Conservation (phyloP, 306 rosid species). For the Senna tora region DNA sequence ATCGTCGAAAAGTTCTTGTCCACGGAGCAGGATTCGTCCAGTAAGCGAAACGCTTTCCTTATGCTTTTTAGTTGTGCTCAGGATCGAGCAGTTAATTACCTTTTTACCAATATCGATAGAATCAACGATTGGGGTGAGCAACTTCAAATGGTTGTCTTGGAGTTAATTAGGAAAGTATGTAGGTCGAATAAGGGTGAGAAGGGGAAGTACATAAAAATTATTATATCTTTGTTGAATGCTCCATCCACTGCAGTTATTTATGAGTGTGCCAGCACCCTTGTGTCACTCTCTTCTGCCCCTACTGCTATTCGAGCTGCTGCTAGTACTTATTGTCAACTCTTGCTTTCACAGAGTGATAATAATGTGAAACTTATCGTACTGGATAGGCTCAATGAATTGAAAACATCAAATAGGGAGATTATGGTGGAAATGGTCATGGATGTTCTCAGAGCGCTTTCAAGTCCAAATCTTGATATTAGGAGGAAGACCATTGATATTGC, state of each 20-base stretch:
- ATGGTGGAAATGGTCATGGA: slow-evolving; percentile 93
- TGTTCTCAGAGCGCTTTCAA: slow-evolving; percentile 82
- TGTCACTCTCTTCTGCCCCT: slow-evolving; percentile 83
- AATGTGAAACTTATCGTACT: slow-evolving; percentile 90
- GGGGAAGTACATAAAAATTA: slow-evolving; percentile 84
- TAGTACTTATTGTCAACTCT: slow-evolving; percentile 71
- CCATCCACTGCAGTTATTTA: slow-evolving; percentile 81
- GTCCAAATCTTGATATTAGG: slow-evolving; percentile 79
- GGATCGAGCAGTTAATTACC: slow-evolving; percentile 77
- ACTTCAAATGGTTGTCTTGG: slow-evolving; percentile 89
- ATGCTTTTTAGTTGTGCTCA: slow-evolving; percentile 88
- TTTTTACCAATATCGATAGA: slow-evolving; percentile 62
- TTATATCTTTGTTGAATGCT: slow-evolving; percentile 65
- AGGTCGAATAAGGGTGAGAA: slow-evolving; percentile 77
- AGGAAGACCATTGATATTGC: slow-evolving; percentile 91
- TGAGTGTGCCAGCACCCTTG: slow-evolving; percentile 90
- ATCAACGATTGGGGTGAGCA: slow-evolving; percentile 84
- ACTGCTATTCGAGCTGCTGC: slow-evolving; percentile 93
- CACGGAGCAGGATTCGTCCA: slow-evolving; percentile 61
- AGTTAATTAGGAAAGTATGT: slow-evolving; percentile 86
- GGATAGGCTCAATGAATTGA: slow-evolving; percentile 84
- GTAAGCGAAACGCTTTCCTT: slow-evolving; percentile 69
- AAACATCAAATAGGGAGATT: slow-evolving; percentile 72
- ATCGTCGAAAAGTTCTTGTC: slow-evolving; percentile 71
- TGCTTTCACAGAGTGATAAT: slow-evolving; percentile 91